Evolutionary conservation across 139 green algal species (phyloP).

Genomic region (Pseudopediastrum boryanum): DNA sequence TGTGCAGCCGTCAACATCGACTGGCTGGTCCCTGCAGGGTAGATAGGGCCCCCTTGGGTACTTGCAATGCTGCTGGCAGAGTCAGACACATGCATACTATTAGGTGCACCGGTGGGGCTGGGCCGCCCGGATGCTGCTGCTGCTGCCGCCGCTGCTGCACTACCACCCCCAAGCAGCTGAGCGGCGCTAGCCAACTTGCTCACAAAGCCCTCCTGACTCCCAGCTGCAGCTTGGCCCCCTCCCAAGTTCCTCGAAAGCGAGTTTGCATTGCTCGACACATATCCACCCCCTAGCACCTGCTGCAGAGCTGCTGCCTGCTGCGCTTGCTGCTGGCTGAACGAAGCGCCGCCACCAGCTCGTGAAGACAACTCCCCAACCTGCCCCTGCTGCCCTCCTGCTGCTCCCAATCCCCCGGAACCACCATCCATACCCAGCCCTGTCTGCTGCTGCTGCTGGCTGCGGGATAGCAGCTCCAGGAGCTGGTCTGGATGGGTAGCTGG

Average conservation of each 20-base stretch:
- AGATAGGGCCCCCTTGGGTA: too few species aligned
- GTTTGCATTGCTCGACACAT: too few species aligned
- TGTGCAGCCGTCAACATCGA: too few species aligned
- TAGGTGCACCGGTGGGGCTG: neutral
- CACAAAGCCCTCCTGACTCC: too few species aligned
- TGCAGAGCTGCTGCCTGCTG: constrained; percentile 33
- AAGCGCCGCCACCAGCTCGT: too few species aligned
- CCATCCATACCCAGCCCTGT: neutral
- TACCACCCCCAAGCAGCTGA: constrained; percentile 22
- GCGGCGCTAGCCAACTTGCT: too few species aligned
- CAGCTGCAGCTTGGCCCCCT: too few species aligned
- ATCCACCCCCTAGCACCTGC: constrained; percentile 25
- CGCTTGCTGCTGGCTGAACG: constrained; percentile 32
- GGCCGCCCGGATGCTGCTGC: neutral
- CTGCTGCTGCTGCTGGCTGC: constrained; percentile 42
- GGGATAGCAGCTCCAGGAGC: constrained; percentile 21
- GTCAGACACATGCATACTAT: constrained; percentile 52
- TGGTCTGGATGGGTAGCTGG: constrained; percentile 1
- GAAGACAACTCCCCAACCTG: too few species aligned
- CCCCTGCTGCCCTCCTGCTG: constrained; percentile 27
- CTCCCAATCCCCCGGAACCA: neutral
- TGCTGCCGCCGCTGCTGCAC: neutral
- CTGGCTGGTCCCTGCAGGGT: too few species aligned
- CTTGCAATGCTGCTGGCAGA: constrained; percentile 51
- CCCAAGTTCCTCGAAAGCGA: too few species aligned